Evolutionary conservation across 768 basidiomycete genomes (phyloP), one percentile per base, ranked within the genome.

Genomic region (Termitomyces sp.): DNA sequence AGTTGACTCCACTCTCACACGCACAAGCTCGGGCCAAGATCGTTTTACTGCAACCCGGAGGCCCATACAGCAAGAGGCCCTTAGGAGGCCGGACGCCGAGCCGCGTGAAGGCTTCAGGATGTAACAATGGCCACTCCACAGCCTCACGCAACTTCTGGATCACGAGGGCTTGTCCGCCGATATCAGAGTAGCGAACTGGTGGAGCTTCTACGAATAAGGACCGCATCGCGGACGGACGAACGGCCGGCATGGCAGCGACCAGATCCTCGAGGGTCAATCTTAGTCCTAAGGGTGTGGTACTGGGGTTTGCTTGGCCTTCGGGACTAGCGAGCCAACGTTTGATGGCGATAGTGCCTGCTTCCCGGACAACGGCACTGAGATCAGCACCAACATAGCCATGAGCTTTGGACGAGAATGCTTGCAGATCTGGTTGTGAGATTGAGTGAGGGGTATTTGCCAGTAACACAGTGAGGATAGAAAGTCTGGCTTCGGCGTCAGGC

Each of bases 381-480:
- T 99, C 97, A 5, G 97, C 97, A 7, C 96, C 97, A 46, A 99
- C 97, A 68, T 95, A 98, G 0, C 97, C 97, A 61, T 99, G 94
- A 11, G 94, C 94, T 33, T 82, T 82, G 11, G 82, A 78, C 0
- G 95, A 88, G 17, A 98, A 71, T 2, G 77, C 61, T 26, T 77
- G 72, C 2, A 99, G 80, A 10, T 90, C 84, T 0, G 75, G 73
- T 3, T 72, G 68, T 0, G 81, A 68, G 58, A 98, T 78, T 3
- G 75, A 69, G 65, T 98, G 85, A 0, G 97, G 96, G 1, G 89
- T 89, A 60, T 87, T 88, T 17, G 80, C 66, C 0, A 98, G 79
- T 15, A 98, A 73, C 46, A 98, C 93, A n/a, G 83, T 76, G 40
- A 99, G 80, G 61, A 98, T 99, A 0, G 88, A 83, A 35, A 84